Evolutionary conservation across 192 early-diverging fungal genomes (phyloP), one percentile per base, ranked within the genome.

Genomic region (Tieghemiomyces parasiticus): DNA sequence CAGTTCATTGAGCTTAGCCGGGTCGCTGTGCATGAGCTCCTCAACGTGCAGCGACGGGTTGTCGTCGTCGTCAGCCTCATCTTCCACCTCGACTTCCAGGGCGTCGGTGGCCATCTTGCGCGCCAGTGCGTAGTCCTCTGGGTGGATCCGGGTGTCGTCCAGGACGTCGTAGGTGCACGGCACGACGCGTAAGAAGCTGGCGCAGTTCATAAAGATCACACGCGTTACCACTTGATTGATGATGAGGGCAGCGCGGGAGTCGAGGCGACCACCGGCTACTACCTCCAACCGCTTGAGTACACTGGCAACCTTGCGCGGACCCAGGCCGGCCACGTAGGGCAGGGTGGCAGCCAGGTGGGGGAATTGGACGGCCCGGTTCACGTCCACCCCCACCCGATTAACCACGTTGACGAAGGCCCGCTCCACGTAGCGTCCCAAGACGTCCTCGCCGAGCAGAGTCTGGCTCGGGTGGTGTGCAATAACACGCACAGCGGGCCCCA

Each of bases 91-190:
- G 55, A 93, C 81, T 65, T 95, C 95, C 48, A 97, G 71, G 0
- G 93, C 92, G 66, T 95, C 93, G 4, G 88, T 82, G 14, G 89
- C 92, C 92, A 97, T 97, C 72, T 99, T 93, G 32, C 93, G 80
- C 0, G 93, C 93, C 42, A 97, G 70, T 33, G 87, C 86, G 63
- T 99, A 99, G 67, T 97, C 89, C 69, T 94, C 85, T 6, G 90
- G 91, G 67, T 97, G 95, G 50, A 99, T 89, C 42, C 92, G 81
- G 32, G 92, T 99, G 56, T 88, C 85, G 71, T 99, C 95, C 34
- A 99, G 73, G 31, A 90, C 75, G 65, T 96, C 93, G 45, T 74
- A 68, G n/a, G 72, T 72, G 8, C 72, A 61, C 48, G 77, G 77
- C 19, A 81, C 82, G 46, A 99, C 85, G 35, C 88, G 84, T 52